Conservation (phyloP, 164 flowering plant genomes). For the Nelumbo lutea region DNA sequence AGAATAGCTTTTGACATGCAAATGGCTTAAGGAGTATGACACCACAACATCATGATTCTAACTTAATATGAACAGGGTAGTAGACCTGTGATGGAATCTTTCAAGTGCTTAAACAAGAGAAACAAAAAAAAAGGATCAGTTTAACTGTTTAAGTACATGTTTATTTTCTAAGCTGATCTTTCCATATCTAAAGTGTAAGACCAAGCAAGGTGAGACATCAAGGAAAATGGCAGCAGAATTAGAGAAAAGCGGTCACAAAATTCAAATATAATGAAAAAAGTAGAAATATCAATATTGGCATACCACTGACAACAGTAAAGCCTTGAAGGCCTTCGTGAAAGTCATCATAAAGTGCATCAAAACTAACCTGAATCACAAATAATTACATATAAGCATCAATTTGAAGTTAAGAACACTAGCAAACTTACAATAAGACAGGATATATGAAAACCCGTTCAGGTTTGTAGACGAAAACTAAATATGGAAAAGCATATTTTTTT, state of each 20-base stretch:
- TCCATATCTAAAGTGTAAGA: background rate
- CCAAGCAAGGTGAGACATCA: background rate
- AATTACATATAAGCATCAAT: conserved; percentile 3
- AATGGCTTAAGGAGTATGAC: background rate
- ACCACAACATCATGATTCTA: background rate
- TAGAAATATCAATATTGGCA: conserved; percentile 16
- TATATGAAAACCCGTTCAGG: background rate
- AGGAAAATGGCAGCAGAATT: no score
- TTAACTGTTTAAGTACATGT: no score
- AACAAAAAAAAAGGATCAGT: no score
- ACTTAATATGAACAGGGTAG: background rate
- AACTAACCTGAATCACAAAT: conserved; percentile 43
- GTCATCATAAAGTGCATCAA: conserved; percentile 44
- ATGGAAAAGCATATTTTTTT: no score
- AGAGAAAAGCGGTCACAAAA: background rate
- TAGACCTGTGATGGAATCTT: background rate
- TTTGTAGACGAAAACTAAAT: background rate
- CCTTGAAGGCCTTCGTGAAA: conserved; percentile 56
- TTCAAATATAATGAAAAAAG: background rate
- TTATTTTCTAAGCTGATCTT: no score
- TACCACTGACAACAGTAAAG: conserved; percentile 64
- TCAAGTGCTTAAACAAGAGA: background rate
- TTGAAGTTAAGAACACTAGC: background rate
- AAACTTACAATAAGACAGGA: background rate
- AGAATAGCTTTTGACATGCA: no score